Percentiles rank a stretch among this genome's conserved stretches.
Evolutionary conservation across 495 filamentous ascomycete genomes (phyloP).

Genomic region (Tuber calosporum): DNA sequence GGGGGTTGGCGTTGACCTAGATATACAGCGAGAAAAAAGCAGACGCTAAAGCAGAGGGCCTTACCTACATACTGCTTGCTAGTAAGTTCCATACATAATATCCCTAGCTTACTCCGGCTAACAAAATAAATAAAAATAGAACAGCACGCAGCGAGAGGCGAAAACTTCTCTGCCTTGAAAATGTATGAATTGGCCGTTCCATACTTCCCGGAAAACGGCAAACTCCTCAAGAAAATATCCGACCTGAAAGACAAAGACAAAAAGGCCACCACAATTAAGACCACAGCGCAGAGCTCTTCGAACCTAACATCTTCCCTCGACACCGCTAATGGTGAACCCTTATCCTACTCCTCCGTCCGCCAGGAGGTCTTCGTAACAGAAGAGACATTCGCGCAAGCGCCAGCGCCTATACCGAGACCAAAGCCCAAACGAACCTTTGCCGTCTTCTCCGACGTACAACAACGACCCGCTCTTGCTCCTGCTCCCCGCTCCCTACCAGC

Average conservation of each 20-base stretch:
- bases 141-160: conserved; percentile 75
- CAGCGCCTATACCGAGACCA: conserved; percentile 2
- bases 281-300: conserved; percentile 32
- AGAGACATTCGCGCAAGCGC: conserved; percentile 41
- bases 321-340: conserved; percentile 7
- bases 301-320: background rate
- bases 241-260: conserved; percentile 55
- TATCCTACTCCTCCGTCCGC: conserved; percentile 34
- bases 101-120: background rate
- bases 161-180: conserved; percentile 67
- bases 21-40: conserved; percentile 53
- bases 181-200: conserved; percentile 81
- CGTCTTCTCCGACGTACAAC: conserved; percentile 38
- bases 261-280: conserved; percentile 36
- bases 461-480: conserved; percentile 19
- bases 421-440: conserved; percentile 33
- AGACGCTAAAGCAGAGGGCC: conserved; percentile 66
- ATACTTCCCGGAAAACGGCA: conserved; percentile 80
- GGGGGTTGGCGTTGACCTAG: background rate
- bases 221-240: conserved; percentile 70
- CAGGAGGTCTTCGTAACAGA: conserved; percentile 51
- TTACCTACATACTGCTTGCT: conserved; percentile 80
- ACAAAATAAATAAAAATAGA: conserved; percentile 38
- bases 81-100: conserved; percentile 35
- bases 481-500: conserved; percentile 19